These are phyloP conservation scores for Metschnikowia henanensis DNA, from an alignment of 805 yeast species.

Conservation along the genomic window DNA sequence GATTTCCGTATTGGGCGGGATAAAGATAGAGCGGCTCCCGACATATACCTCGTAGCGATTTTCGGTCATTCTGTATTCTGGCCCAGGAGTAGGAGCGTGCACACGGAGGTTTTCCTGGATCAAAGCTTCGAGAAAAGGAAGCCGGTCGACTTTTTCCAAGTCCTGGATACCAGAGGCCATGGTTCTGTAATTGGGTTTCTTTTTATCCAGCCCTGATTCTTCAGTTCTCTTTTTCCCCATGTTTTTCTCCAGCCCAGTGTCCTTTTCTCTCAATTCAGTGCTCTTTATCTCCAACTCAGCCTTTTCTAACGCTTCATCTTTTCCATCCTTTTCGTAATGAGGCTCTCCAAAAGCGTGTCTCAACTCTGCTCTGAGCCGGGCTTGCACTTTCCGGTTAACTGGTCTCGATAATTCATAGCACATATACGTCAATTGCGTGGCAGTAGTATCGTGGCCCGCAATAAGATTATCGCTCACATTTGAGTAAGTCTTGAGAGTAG, in stretches of 20 bases:
- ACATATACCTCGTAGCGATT: constrained; percentile 21
- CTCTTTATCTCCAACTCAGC: too few relatives aligned
- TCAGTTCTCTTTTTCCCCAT: too few relatives aligned
- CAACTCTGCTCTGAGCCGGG: constrained; percentile 48
- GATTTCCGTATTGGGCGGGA: constrained; percentile 58
- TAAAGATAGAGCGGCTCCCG: constrained; percentile 10
- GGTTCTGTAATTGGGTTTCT: too few relatives aligned
- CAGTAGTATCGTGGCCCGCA: constrained; percentile 73
- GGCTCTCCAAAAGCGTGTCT: constrained; percentile 29
- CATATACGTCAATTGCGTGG: constrained; percentile 46
- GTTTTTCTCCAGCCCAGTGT: too few relatives aligned
- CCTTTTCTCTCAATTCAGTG: too few relatives aligned
- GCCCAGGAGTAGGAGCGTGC: constrained; percentile 73
- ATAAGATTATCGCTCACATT: constrained; percentile 60
- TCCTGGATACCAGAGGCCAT: constrained; percentile 17
- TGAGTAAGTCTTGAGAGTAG: constrained; percentile 36
- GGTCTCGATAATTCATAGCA: constrained; percentile 60
- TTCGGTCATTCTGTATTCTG: constrained; percentile 58
- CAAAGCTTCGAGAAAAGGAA: constrained; percentile 61
- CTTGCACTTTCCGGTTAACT: constrained; percentile 45
- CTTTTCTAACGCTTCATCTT: too few relatives aligned
- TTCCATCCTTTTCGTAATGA: too few relatives aligned
- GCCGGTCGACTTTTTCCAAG: constrained; percentile 47
- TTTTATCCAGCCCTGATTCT: too few relatives aligned
- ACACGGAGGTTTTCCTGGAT: constrained; percentile 59